Conservation (phyloP, 108 stramenopile species). For the Nitzschia inconspicua region DNA sequence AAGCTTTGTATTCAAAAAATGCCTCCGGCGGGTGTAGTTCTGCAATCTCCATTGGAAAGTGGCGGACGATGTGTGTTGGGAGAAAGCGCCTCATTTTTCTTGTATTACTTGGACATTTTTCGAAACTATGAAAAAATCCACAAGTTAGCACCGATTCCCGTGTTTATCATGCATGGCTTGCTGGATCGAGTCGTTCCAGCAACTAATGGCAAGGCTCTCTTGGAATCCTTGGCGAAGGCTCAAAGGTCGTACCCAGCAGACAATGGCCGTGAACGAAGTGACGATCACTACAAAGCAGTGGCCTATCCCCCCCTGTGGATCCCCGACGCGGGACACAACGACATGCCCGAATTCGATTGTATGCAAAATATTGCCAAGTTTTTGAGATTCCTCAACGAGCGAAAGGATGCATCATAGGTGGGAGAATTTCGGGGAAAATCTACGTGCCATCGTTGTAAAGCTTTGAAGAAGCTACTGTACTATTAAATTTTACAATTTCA, state of each 20-base stretch:
- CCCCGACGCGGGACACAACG: slow-evolving; percentile 24
- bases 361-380: slow-evolving; percentile 13
- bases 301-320: slow-evolving; percentile 29
- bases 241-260: neutral
- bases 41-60: slow-evolving; percentile 41
- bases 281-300: slow-evolving; percentile 1
- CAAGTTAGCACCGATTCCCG: slow-evolving; percentile 12
- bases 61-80: slow-evolving; percentile 29
- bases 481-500: no score
- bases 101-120: slow-evolving; percentile 28
- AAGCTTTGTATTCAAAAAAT: slow-evolving; percentile 44
- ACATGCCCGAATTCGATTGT: slow-evolving; percentile 23
- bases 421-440: no score
- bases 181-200: slow-evolving; percentile 25
- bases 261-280: neutral
- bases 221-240: neutral
- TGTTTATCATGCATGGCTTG: slow-evolving; percentile 29
- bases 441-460: no score
- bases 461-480: no score
- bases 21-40: slow-evolving; percentile 29
- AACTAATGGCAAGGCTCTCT: slow-evolving; percentile 25
- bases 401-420: no score
- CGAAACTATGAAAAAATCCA: slow-evolving; percentile 26
- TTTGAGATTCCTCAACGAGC: slow-evolving; percentile 9
- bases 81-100: neutral